Evolutionary conservation across 2,329 filamentous ascomycete species (phyloP), one percentile per base, ranked within the genome.

Genomic region (Xylariaceae sp.): DNA sequence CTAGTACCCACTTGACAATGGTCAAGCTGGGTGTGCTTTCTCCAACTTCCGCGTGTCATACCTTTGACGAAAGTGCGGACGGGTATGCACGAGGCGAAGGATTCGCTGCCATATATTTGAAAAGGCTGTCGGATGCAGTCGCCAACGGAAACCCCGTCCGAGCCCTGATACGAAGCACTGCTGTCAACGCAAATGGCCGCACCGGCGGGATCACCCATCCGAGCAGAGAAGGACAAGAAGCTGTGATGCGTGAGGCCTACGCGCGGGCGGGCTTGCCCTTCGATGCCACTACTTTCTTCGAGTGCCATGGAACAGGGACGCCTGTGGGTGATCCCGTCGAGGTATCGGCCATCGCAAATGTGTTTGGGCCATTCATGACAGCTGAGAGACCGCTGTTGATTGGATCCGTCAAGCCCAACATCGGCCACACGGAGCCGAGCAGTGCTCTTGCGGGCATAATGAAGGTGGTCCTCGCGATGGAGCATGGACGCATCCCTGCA

Each of bases 281-380:
- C 1, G n/a, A 39, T 1, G 50, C 55, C 2, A 60, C 55, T 1
- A 27, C 27, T 8, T 53, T 50, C 29, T 40, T 57, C 6, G 56
- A 58, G 22, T 53, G 48, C 27, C 55, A 58, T 29, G 55, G 68
- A 1, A 72, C 70, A 0, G 69, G 69, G 0, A 73, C 70, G 2
- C 43, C 45, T 3, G 64, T 60, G 1, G 71, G 70, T 2, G 70
- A 73, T 45, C 65, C 67, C 0, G 51, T 62, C 4, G 70, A 74
- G 47, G 59, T 67, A 2, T 41, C 48, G 3, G 69, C 66, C 5
- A 56, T 70, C 6, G 40, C 48, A 1, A 40, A 42, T 5, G 40
- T 52, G 3, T 44, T 52, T 40, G 19, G 40, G 19, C 35, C 44
- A 38, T 6, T 23, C 45, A 33, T 50, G 8, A 35, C 55, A 12